Evolutionary conservation across 768 basidiomycete genomes (phyloP), one percentile per base, ranked within the genome.

Genomic region (Neoboletus subvelutipes): DNA sequence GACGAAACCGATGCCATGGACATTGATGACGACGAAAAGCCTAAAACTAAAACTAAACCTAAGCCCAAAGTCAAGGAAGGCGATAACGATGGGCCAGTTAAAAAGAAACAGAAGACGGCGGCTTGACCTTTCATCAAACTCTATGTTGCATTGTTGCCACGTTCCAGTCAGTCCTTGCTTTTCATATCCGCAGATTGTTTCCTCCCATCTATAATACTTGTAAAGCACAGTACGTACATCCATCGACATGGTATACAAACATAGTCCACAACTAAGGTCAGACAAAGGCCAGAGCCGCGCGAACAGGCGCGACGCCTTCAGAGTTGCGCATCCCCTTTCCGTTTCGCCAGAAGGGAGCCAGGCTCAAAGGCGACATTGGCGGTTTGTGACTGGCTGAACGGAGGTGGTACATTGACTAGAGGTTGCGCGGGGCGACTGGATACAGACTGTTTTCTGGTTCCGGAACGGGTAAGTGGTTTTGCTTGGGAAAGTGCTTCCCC

Each of bases 101-200:
- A 86, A 75, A 92, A 92, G 76, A 92, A 92, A 72, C 71, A 73
- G 55, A 92, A 89, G 76, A 86, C 79, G 34, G 64, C 78, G 6
- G 68, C 72, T 22, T 83, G 63, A 60, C 17, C 28, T 10, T 26
- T 45, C 31, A 5, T 40, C 9, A 39, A 20, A 26, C 36, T 46
- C 29, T 20, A 28, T 22, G 18, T 17, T 40, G 29, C 34, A 26
- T 39, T 41, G 10, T 41, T 37, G 22, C n/a, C 43, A 28, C 22
- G n/a, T 50, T 54, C 36, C 6, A 47, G 42, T 40, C 45, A 36
- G 45, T 49, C 47, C 40, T 20, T 33, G 13, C 22, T 33, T 36
- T 31, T 55, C 49, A 24, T 48, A n/a, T 52, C 31, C 22, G 22
- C 34, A 58, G 34, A 52, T 50, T 2, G 47, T 45, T 52, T 50